These are phyloP conservation scores for Scopulariopsis brevicaulis DNA, from an alignment of 2,329 filamentous ascomycete genomes.

Conservation along the genomic window DNA sequence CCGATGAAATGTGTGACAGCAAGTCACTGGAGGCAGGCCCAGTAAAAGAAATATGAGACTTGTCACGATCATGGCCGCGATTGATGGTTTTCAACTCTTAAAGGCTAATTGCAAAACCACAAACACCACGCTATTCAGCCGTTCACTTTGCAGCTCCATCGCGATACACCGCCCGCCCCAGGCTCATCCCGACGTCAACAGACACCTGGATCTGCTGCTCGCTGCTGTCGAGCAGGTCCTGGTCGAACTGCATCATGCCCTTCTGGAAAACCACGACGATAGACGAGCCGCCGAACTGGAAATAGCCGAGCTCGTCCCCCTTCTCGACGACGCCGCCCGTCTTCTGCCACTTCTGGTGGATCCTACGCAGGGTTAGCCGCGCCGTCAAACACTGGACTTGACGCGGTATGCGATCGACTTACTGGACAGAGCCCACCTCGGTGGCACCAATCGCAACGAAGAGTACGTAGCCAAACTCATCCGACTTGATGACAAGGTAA, in stretches of 20 bases:
- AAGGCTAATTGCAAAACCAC: background rate
- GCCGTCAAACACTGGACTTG: background rate
- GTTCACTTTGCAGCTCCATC: background rate
- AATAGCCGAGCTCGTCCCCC: constrained; percentile 26
- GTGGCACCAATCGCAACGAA: constrained; percentile 28
- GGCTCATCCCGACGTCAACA: constrained; percentile 25
- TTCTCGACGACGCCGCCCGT: constrained; percentile 20
- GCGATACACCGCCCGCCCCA: constrained; percentile 8
- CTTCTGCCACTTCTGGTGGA: constrained; percentile 19
- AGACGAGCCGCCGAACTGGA: constrained; percentile 26
- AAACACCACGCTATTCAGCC: background rate
- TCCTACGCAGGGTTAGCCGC: constrained; percentile 11
- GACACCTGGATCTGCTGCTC: constrained; percentile 19
- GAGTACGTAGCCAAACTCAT: constrained; percentile 26
- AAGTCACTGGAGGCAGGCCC: too few species aligned
- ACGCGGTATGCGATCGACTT: constrained; percentile 8
- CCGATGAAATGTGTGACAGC: background rate
- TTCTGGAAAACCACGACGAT: constrained; percentile 27
- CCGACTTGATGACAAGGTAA: constrained; percentile 22
- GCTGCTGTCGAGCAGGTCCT: constrained; percentile 20
- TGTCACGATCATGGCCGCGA: too few species aligned
- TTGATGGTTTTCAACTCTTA: background rate
- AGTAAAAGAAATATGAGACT: too few species aligned
- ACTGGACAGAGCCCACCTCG: constrained; percentile 26
- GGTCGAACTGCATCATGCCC: constrained; percentile 23